Evolutionary conservation across 352 stramenopile genomes (phyloP).

Genomic region (Peronospora belbahrii): DNA sequence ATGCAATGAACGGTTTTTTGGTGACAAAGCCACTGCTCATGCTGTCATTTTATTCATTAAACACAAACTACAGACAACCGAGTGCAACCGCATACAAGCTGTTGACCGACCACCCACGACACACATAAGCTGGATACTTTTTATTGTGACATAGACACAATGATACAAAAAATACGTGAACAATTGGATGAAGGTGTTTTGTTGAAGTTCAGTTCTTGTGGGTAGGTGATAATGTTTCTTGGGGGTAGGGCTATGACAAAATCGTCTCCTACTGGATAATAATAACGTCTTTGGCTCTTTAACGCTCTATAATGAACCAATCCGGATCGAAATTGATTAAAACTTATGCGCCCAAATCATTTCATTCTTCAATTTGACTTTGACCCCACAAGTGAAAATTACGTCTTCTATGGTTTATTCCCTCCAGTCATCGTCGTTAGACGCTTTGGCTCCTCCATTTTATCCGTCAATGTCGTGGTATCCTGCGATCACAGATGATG

Average conservation of each 20-base stretch:
- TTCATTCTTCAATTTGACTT: slow-evolving; percentile 28
- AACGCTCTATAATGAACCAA: background rate
- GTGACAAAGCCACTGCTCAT: too few relatives aligned
- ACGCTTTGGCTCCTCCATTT: slow-evolving; percentile 50
- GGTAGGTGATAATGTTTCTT: slow-evolving; percentile 16
- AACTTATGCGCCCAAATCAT: background rate
- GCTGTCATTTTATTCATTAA: too few relatives aligned
- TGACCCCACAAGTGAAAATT: too few relatives aligned
- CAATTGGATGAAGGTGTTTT: too few relatives aligned
- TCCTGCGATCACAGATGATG: slow-evolving; percentile 51
- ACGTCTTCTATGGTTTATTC: slow-evolving; percentile 48
- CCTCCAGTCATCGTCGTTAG: slow-evolving; percentile 32
- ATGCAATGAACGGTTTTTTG: too few relatives aligned
- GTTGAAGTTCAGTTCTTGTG: slow-evolving; percentile 23
- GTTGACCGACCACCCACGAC: too few relatives aligned
- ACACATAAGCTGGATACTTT: too few relatives aligned
- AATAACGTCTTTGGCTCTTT: background rate
- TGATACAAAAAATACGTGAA: too few relatives aligned
- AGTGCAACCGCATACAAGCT: too few relatives aligned
- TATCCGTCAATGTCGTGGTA: slow-evolving; percentile 53
- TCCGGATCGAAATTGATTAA: slow-evolving; percentile 1
- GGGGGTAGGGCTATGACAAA: slow-evolving; percentile 12
- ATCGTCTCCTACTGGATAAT: background rate
- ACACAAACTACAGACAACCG: too few relatives aligned
- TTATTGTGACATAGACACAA: too few relatives aligned